phyloP scores from a whole-genome alignment of 352 stramenopile species.

The Pythium volutum region DNA sequence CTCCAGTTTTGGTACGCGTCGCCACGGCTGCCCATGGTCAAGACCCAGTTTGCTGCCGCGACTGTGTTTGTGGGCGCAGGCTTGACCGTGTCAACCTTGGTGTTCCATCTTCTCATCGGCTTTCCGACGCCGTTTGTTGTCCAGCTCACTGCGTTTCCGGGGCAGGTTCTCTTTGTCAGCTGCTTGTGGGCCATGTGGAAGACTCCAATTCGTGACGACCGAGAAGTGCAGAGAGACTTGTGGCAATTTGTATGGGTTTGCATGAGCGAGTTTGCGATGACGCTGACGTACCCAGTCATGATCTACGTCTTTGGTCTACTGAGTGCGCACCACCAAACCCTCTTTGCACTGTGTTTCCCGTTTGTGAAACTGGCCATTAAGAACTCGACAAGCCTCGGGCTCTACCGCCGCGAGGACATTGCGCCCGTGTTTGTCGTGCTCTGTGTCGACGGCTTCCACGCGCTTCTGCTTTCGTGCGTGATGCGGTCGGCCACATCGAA shows the following conservation, averaged over 20 bases:
- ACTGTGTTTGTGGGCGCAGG: neutral
- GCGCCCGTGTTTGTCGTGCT: constrained; percentile 26
- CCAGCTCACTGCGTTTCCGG: constrained; percentile 12
- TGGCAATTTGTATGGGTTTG: neutral
- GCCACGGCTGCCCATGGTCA: neutral
- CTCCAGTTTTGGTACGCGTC: constrained; percentile 7
- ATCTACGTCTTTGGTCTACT: constrained; percentile 15
- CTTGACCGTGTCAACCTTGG: neutral
- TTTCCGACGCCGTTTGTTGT: constrained; percentile 14
- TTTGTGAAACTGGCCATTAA: constrained; percentile 40
- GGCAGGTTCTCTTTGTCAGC: constrained; percentile 20
- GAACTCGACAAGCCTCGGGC: constrained; percentile 26
- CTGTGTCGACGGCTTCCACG: constrained; percentile 22
- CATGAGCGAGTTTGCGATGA: constrained; percentile 3
- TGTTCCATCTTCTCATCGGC: constrained; percentile 1
- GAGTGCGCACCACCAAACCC: neutral
- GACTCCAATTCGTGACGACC: neutral
- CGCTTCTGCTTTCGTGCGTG: constrained; percentile 15
- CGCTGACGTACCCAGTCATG: constrained; percentile 18
- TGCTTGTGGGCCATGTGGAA: constrained; percentile 1
- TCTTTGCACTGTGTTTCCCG: constrained; percentile 24
- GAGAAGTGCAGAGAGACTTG: neutral
- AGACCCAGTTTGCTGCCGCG: neutral
- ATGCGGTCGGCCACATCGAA: constrained; percentile 10
- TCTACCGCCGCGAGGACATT: constrained; percentile 18